These are phyloP conservation scores for Neurospora sp. DNA, from an alignment of 2,329 filamentous ascomycete genomes.

Conservation along the genomic window DNA sequence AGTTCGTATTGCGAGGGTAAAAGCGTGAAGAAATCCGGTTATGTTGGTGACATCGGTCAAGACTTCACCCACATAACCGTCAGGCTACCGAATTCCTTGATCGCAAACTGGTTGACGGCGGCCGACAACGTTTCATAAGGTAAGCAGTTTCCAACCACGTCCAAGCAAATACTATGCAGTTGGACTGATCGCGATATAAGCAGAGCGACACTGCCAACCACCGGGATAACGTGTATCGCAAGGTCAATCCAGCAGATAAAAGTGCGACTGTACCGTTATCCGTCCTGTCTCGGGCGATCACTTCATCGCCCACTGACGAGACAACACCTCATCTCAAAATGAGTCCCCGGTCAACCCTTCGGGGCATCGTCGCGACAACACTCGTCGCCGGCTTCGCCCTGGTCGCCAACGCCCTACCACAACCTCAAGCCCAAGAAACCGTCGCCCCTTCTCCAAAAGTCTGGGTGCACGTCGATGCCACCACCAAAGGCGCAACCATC, in stretches of 20 bases:
- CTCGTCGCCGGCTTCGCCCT: slow-evolving; percentile 12
- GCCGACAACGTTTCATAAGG: no score
- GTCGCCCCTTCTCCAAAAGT: slow-evolving; percentile 3
- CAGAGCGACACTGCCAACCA: neutral
- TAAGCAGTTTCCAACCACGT: neutral
- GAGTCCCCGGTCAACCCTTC: neutral
- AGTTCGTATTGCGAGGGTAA: neutral
- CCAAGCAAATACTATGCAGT: neutral
- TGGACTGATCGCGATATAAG: neutral
- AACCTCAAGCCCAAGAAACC: slow-evolving; percentile 10
- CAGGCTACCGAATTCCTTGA: no score
- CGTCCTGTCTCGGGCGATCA: neutral
- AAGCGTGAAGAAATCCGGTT: neutral
- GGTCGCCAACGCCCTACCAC: slow-evolving; percentile 13
- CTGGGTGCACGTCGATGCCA: slow-evolving; percentile 25
- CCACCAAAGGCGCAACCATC: slow-evolving; percentile 20
- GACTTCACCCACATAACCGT: no score
- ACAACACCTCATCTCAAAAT: neutral
- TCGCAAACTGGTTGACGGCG: no score
- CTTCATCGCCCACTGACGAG: neutral
- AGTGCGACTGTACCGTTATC: neutral
- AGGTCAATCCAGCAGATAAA: neutral
- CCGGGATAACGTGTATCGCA: neutral
- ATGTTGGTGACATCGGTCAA: no score
- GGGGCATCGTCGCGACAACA: slow-evolving; percentile 5